Conservation (phyloP, 768 basidiomycete species). For the Coprinopsis strossmayeri region DNA sequence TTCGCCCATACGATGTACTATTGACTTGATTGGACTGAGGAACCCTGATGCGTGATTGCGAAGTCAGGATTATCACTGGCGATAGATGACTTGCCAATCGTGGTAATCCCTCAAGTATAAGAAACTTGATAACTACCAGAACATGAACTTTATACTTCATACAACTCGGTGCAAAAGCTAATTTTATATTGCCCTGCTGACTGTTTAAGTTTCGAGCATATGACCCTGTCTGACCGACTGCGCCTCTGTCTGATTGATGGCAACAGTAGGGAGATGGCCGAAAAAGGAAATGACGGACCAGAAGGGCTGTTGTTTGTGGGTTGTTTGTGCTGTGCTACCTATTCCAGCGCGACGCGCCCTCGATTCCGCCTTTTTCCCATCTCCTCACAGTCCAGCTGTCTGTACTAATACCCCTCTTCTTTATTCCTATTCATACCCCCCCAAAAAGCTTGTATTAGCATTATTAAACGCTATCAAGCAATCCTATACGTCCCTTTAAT, state of each 20-base stretch:
- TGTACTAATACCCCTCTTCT: constrained; percentile 24
- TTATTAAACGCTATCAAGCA: constrained; percentile 17
- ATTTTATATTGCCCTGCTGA: too few species aligned
- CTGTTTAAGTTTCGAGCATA: too few species aligned
- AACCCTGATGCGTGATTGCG: too few species aligned
- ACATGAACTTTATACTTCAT: too few species aligned
- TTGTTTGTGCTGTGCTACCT: constrained; percentile 14
- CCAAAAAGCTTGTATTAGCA: constrained; percentile 21
- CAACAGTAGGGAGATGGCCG: constrained; percentile 15
- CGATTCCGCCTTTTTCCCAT: constrained; percentile 17
- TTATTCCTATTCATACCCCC: constrained; percentile 16
- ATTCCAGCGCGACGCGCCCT: constrained; percentile 19
- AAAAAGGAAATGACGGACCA: constrained; percentile 14
- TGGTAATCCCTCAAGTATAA: too few species aligned
- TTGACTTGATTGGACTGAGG: too few species aligned
- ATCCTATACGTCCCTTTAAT: background rate
- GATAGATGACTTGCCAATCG: too few species aligned
- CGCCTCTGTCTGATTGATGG: constrained; percentile 15
- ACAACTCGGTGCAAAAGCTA: too few species aligned
- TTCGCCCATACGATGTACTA: too few species aligned
- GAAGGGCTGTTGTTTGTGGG: background rate
- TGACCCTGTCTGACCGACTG: too few species aligned
- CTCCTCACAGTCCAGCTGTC: constrained; percentile 14
- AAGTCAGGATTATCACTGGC: too few species aligned
- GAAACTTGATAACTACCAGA: too few species aligned